Percentiles rank a stretch among this genome's conserved stretches.
Conservation (phyloP, 139 green algal genomes). For the Coccomyxa sp. region DNA sequence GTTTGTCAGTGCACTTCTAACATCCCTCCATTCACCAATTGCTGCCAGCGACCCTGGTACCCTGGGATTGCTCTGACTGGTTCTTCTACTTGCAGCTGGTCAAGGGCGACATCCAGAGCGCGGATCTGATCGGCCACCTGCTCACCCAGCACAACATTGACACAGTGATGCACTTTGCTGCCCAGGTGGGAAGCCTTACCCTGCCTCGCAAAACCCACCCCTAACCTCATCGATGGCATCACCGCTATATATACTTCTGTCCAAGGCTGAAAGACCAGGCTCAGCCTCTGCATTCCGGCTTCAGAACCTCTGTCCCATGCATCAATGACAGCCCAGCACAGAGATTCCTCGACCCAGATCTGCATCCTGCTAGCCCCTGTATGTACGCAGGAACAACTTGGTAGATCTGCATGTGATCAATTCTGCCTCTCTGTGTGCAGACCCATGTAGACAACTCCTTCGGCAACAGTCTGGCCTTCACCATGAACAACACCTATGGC, state of each 20-base stretch:
- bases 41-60: no score
- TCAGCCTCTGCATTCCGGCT: no score
- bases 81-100: constrained; percentile 65
- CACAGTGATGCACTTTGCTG: constrained; percentile 98
- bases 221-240: no score
- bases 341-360: no score
- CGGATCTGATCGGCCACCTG: constrained; percentile 87
- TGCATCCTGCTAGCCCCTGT: not conserved
- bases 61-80: not conserved
- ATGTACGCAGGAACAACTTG: not conserved
- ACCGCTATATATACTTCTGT: no score
- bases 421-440: constrained; percentile 38
- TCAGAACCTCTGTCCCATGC: no score
- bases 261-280: not conserved
- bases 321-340: no score
- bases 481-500: constrained; percentile 94
- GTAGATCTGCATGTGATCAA: not conserved
- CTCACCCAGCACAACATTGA: constrained; percentile 86
- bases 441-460: constrained; percentile 99
- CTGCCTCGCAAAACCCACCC: no score
- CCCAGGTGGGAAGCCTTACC: constrained; percentile 50
- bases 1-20: no score
- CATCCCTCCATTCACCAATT: no score
- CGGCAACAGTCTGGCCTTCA: constrained; percentile 91
- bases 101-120: constrained; percentile 89